Conservation (phyloP, 768 basidiomycete genomes). For the Russula virescens region DNA sequence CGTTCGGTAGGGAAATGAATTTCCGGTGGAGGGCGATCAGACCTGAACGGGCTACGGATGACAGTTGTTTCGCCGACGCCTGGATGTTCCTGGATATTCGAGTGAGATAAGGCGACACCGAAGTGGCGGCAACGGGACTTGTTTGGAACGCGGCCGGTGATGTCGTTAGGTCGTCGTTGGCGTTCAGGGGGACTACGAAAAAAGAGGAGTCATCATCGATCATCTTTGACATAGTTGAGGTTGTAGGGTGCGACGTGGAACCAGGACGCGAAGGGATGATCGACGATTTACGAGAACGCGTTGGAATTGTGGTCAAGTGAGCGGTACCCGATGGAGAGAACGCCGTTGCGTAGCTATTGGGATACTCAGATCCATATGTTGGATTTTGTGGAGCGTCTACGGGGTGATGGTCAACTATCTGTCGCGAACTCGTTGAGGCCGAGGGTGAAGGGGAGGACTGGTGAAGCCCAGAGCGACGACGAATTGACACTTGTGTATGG, state of each 20-base stretch:
- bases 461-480: conserved; percentile 7
- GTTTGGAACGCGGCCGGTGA: neutral
- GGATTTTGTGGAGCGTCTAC: neutral
- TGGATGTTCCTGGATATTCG: neutral
- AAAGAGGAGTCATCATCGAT: neutral
- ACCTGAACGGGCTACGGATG: neutral
- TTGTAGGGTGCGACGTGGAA: neutral
- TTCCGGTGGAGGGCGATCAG: neutral
- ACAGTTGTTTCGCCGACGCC: neutral
- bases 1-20: neutral
- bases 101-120: neutral
- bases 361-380: neutral
- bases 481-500: neutral
- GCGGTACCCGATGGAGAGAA: neutral
- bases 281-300: neutral
- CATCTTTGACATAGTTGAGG: neutral
- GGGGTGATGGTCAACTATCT: no score
- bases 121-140: neutral
- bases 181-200: neutral
- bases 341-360: neutral
- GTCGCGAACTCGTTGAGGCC: neutral
- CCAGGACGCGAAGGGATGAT: neutral
- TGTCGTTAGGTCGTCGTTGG: neutral
- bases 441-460: neutral
- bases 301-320: conserved; percentile 12